These are phyloP conservation scores for Lachancea fermentati DNA, from an alignment of 805 yeast species.

Conservation along the genomic window DNA sequence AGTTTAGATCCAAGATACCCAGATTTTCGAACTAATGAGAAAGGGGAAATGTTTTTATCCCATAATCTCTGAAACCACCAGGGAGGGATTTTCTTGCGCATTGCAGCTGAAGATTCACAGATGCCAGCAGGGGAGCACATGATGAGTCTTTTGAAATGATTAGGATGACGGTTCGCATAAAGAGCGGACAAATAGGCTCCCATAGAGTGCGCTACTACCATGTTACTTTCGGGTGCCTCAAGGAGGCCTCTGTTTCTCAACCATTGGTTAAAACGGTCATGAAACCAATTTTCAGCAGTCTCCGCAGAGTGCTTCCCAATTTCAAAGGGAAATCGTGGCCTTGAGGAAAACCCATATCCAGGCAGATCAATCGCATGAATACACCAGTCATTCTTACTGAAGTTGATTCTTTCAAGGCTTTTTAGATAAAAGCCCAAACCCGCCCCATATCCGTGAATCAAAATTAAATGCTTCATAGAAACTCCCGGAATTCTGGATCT, in stretches of 20 bases:
- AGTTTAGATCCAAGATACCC: conserved; percentile 81
- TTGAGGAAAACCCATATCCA: conserved; percentile 86
- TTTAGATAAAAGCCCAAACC: conserved; percentile 80
- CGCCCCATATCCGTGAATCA: conserved; percentile 94
- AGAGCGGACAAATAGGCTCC: conserved; percentile 80
- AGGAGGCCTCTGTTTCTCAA: conserved; percentile 25
- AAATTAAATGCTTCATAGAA: conserved; percentile 47
- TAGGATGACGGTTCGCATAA: conserved; percentile 58
- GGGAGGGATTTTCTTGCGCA: conserved; percentile 48
- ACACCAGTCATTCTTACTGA: conserved; percentile 47
- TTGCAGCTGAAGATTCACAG: conserved; percentile 31
- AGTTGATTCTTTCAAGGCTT: conserved; percentile 54
- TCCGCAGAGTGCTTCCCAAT: conserved; percentile 20
- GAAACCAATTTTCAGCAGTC: conserved; percentile 35
- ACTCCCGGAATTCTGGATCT: conserved; percentile 32
- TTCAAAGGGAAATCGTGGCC: conserved; percentile 57
- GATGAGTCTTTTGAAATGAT: conserved; percentile 58
- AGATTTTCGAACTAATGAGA: conserved; percentile 65
- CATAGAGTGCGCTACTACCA: conserved; percentile 81
- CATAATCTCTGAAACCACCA: conserved; percentile 74
- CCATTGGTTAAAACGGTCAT: conserved; percentile 47
- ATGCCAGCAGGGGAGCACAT: conserved; percentile 91
- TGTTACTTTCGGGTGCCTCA: conserved; percentile 36
- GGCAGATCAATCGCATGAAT: conserved; percentile 82
- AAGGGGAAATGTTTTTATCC: conserved; percentile 86